Percentiles rank a stretch among this genome's conserved stretches.
Conservation (phyloP, 2,329 filamentous ascomycete species). For the Remersonia thermophila region DNA sequence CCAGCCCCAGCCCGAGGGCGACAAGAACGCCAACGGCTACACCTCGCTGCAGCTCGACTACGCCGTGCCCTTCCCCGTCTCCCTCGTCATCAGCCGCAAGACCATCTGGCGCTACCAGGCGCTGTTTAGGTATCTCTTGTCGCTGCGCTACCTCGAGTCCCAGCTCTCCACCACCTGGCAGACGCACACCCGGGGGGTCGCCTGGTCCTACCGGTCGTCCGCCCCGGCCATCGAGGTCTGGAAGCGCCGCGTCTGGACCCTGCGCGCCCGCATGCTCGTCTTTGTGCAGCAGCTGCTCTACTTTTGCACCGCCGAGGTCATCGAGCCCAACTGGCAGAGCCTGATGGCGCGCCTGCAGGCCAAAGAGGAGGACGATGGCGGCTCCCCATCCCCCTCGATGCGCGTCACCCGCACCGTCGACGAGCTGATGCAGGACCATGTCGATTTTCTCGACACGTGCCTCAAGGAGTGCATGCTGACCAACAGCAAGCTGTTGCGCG, state of each 20-base stretch:
- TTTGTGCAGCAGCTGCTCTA: conserved; percentile 96
- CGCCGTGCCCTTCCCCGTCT: conserved; percentile 85
- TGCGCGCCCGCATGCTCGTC: conserved; percentile 87
- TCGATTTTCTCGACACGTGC: conserved; percentile 95
- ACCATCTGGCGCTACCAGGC: conserved; percentile 96
- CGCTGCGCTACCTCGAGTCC: conserved; percentile 77
- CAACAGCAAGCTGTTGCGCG: conserved; percentile 84
- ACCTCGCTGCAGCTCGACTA: conserved; percentile 93
- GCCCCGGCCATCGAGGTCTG: conserved; percentile 69
- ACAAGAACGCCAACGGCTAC: conserved; percentile 80
- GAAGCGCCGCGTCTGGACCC: conserved; percentile 86
- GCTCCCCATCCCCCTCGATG: conserved; percentile 10
- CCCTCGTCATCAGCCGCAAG: conserved; percentile 87
- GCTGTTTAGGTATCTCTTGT: conserved; percentile 86
- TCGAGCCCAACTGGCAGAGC: conserved; percentile 92
- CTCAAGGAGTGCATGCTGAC: conserved; percentile 99
- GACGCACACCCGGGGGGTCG: conserved; percentile 67
- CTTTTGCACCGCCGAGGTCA: conserved; percentile 93
- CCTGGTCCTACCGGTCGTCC: conserved; percentile 70
- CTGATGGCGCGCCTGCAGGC: conserved; percentile 69
- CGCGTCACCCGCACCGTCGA: conserved; percentile 63
- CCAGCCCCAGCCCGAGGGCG: conserved; percentile 49
- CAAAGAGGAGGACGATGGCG: conserved; percentile 19
- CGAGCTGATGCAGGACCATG: conserved; percentile 96
- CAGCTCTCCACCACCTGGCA: conserved; percentile 82